Evolutionary conservation across 768 basidiomycete genomes (phyloP).

Genomic region (Lactifluus hygrophoroides): DNA sequence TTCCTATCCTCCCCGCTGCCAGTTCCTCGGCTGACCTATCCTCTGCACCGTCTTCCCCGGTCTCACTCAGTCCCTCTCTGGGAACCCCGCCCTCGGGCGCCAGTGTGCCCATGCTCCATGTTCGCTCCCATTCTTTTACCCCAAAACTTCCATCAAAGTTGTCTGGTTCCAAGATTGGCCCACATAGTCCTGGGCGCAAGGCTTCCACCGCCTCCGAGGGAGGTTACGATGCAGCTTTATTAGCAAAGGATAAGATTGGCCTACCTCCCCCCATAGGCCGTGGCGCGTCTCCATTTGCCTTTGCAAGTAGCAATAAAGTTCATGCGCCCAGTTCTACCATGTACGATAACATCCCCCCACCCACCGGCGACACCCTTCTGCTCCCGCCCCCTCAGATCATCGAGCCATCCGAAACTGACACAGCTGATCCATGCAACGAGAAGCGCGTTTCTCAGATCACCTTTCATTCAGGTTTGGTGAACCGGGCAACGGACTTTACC

Average conservation of each 20-base stretch:
- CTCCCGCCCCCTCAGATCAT: slow-evolving; percentile 40
- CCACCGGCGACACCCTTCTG: slow-evolving; percentile 30
- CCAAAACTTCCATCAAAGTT: slow-evolving; percentile 66
- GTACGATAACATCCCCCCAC: slow-evolving; percentile 15
- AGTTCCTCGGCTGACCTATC: slow-evolving; percentile 9
- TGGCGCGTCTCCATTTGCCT: slow-evolving; percentile 27
- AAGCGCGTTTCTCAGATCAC: slow-evolving; percentile 74
- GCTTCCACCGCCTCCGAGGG: slow-evolving; percentile 24
- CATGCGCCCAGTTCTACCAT: slow-evolving; percentile 17
- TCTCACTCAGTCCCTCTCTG: slow-evolving; percentile 29
- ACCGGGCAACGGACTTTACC: slow-evolving; percentile 48
- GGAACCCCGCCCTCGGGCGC: slow-evolving; percentile 14
- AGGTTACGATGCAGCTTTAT: not conserved
- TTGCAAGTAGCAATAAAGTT: slow-evolving; percentile 20
- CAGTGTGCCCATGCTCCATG: slow-evolving; percentile 33
- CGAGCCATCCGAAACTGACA: slow-evolving; percentile 31
- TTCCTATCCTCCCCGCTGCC: slow-evolving; percentile 25
- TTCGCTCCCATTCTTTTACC: slow-evolving; percentile 61
- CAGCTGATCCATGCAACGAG: slow-evolving; percentile 27
- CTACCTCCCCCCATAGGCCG: slow-evolving; percentile 5
- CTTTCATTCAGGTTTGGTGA: slow-evolving; percentile 67
- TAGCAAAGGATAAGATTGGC: not conserved
- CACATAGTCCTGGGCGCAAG: slow-evolving; percentile 44
- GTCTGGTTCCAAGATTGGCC: slow-evolving; percentile 41
- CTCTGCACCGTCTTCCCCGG: slow-evolving; percentile 19